Evolutionary conservation across 2,329 filamentous ascomycete genomes (phyloP).

Genomic region (Periconia digitata): DNA sequence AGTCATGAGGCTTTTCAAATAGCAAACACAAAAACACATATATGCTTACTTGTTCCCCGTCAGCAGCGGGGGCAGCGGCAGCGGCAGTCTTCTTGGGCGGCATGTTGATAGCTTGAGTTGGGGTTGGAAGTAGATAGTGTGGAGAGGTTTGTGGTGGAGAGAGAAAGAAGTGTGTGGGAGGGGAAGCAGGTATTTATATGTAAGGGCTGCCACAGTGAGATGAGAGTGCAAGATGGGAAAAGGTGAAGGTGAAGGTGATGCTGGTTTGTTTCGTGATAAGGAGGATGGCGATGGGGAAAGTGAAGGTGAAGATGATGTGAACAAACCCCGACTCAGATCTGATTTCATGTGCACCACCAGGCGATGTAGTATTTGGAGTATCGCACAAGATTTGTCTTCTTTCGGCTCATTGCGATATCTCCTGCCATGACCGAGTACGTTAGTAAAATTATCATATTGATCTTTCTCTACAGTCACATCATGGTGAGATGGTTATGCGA

Average conservation of each 20-base stretch:
- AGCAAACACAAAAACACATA: too few relatives aligned
- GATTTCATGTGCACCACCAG: too few relatives aligned
- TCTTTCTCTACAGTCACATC: too few relatives aligned
- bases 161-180: not conserved
- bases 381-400: not conserved
- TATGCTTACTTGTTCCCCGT: constrained; percentile 1
- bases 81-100: constrained; percentile 3
- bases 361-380: too few relatives aligned
- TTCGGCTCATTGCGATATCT: not conserved
- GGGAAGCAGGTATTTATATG: not conserved
- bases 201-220: not conserved
- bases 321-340: too few relatives aligned
- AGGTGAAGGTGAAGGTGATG: not conserved
- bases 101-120: not conserved
- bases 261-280: not conserved
- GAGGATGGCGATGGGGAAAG: not conserved
- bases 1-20: too few relatives aligned
- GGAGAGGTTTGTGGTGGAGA: not conserved
- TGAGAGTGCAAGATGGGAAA: not conserved
- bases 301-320: not conserved
- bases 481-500: too few relatives aligned
- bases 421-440: too few relatives aligned
- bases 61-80: not conserved
- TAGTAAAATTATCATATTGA: too few relatives aligned
- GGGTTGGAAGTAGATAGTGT: not conserved